These are phyloP conservation scores for Nicotiana paniculata DNA, from an alignment of 257 asterid species.

Conservation along the genomic window DNA sequence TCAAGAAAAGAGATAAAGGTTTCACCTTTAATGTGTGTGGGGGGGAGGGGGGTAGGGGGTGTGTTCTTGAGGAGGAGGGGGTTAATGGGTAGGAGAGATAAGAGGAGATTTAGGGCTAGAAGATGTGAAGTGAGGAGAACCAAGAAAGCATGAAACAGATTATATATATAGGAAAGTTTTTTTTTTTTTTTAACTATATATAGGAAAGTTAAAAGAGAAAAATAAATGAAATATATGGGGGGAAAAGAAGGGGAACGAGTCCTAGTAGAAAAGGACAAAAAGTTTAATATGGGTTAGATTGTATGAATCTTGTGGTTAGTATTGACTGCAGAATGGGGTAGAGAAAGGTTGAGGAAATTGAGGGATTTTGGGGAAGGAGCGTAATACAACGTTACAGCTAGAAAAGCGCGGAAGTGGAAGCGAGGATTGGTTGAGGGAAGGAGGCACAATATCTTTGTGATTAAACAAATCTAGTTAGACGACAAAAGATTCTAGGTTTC, in stretches of 20 bases:
- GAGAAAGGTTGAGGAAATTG: neutral
- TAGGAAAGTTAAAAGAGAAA: neutral
- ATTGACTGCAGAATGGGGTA: neutral
- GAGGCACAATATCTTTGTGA: neutral
- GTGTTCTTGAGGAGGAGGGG: neutral
- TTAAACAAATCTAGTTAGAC: neutral
- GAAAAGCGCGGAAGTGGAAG: neutral
- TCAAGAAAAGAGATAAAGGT: neutral
- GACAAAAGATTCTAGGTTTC: too few species aligned
- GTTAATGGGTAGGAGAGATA: neutral
- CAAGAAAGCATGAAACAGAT: neutral
- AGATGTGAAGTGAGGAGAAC: neutral
- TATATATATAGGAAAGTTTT: neutral
- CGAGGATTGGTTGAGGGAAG: neutral
- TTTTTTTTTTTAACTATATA: neutral
- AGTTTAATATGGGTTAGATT: neutral
- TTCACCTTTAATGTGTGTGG: neutral
- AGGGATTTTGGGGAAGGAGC: neutral
- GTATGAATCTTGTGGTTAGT: neutral
- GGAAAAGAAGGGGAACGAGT: neutral
- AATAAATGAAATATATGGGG: neutral
- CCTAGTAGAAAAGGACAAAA: neutral
- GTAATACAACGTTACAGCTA: neutral
- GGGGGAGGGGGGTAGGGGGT: neutral
- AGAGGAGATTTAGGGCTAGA: conserved; percentile 1